phyloP scores from a whole-genome alignment of 306 rosid species.

The Albizia julibrissin region DNA sequence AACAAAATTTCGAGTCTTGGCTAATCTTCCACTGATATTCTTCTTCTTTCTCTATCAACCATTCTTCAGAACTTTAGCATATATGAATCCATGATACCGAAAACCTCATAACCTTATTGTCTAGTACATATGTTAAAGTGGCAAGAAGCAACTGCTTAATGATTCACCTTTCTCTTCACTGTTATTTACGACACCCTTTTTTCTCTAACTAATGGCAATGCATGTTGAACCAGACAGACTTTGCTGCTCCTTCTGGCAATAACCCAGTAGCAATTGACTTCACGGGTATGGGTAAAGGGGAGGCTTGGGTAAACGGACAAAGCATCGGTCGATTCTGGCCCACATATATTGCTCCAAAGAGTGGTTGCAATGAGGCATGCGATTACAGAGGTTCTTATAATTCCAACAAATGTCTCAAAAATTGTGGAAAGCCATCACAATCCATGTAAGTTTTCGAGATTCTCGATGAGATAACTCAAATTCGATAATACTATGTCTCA shows the following conservation, averaged over 20 bases:
- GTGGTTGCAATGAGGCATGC: slow-evolving; percentile 61
- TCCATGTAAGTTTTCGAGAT: slow-evolving; percentile 55
- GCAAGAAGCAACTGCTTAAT: neutral
- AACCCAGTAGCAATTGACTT: slow-evolving; percentile 88
- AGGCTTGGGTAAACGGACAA: slow-evolving; percentile 96
- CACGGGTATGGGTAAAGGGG: slow-evolving; percentile 92
- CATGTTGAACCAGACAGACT: slow-evolving; percentile 59
- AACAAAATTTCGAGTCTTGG: neutral
- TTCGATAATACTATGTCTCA: slow-evolving; percentile 29
- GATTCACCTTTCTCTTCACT: neutral
- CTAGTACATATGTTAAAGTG: neutral
- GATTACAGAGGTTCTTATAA: slow-evolving; percentile 61
- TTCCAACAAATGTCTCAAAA: slow-evolving; percentile 66
- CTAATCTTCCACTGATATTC: neutral
- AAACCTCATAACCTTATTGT: neutral
- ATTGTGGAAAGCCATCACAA: slow-evolving; percentile 91
- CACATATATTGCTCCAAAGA: slow-evolving; percentile 44
- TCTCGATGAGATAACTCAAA: slow-evolving; percentile 17
- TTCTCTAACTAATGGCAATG: slow-evolving; percentile 32
- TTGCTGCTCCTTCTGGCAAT: slow-evolving; percentile 65
- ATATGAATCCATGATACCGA: neutral
- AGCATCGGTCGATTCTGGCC: slow-evolving; percentile 99
- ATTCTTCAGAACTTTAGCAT: neutral
- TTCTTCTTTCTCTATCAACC: neutral
- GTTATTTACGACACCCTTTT: neutral